Evolutionary conservation across 768 basidiomycete species (phyloP).

Genomic region (Lentinula lateritia): DNA sequence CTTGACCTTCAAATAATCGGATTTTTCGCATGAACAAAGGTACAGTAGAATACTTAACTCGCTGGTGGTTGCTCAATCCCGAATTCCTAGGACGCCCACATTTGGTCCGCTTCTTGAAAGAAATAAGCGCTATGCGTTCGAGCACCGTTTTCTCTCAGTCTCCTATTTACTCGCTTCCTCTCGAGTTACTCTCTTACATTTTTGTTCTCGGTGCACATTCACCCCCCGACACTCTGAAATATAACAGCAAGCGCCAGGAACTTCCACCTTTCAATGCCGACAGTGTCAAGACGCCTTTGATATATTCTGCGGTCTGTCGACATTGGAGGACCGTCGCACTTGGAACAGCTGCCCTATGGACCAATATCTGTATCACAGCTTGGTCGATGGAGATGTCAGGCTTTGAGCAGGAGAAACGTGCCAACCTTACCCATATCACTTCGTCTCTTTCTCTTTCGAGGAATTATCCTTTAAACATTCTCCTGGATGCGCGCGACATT

Average conservation of each 20-base stretch:
- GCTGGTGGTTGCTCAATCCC: neutral
- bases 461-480: conserved; percentile 45
- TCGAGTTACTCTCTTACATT: conserved; percentile 53
- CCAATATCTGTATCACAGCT: conserved; percentile 43
- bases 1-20: neutral
- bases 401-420: neutral
- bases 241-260: conserved; percentile 17
- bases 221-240: conserved; percentile 15
- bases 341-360: conserved; percentile 48
- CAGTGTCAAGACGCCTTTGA: conserved; percentile 38
- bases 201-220: conserved; percentile 43
- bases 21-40: conserved; percentile 3
- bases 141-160: neutral
- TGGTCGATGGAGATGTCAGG: conserved; percentile 21
- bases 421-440: conserved; percentile 33
- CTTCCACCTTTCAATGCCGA: conserved; percentile 30
- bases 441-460: conserved; percentile 42
- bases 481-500: conserved; percentile 53
- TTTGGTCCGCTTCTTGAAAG: neutral
- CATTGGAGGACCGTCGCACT: conserved; percentile 50
- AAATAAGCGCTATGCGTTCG: conserved; percentile 9
- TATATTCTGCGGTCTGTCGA: conserved; percentile 41
- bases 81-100: neutral
- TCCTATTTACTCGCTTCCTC: conserved; percentile 41
- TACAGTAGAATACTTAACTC: neutral